Base-by-base conservation (phyloP, 1,284 basidiomycete genomes). In the Rhodotorula sp. region DNA sequence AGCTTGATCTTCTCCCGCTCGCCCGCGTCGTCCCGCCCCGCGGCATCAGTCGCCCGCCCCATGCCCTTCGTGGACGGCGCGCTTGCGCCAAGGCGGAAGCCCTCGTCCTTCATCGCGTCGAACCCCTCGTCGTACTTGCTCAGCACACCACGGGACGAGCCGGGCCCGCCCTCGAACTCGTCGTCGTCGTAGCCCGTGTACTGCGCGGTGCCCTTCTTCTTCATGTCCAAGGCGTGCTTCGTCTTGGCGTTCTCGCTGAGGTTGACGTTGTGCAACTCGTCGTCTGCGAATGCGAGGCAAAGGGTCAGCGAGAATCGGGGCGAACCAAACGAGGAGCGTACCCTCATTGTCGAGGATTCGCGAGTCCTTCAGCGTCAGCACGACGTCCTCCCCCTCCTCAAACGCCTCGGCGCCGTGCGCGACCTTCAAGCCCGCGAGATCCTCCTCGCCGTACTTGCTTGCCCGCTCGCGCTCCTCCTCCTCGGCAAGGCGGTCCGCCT, bases 351-450 rank as follows among this genome's bases (percentile, higher is more conserved):
- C 94, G 44, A 99, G 88, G 67, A 99, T 91, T 50, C 91, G 88
- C 78, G 89, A 90, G 81, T 99, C 97, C 86, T 96, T 95, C 79
- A 99, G 85, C 2, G 97, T 99, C 76, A 99, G 89, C 83, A 99
- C 92, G 73, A 90, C 88, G 77, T 93, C 94, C 82, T 97, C 91
- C 76, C 97, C 96, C 81, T 94, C 93, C 71, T 90, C 90, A 82
- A 97, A 86, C 72, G 87, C 90, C 71, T 96, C 91, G 70, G 96
- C 88, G 84, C 93, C 92, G 83, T 99, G 97, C 82, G 87, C 90
- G 80, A 99, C 97, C 85, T 96, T 97, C 72, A 99, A 83, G 56
- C 97, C 97, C 69, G 86, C 87, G 72, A 99, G 87, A 83, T 98
- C 96, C 44, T 80, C 79, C 56, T 81, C 80, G 41, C 76, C 79